A percentile compares a stretch with the other conserved stretches of the same genome.
Evolutionary conservation across 257 asterid species (phyloP).

Genomic region (Gentiana straminea): DNA sequence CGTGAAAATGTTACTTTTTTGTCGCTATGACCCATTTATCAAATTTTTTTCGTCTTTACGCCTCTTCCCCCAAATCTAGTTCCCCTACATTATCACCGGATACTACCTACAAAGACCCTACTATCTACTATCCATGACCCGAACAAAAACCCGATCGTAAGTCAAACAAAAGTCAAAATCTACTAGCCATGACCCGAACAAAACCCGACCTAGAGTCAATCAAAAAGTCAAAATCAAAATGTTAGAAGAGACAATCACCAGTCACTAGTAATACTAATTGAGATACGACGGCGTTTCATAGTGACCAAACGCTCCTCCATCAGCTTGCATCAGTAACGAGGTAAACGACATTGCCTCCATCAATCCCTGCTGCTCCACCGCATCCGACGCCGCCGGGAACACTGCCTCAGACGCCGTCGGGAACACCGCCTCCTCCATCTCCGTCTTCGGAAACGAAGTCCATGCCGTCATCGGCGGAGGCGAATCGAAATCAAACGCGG

Average conservation of each 20-base stretch:
- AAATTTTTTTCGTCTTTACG: too few relatives aligned
- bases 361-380: slow-evolving; percentile 2
- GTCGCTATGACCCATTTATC: too few relatives aligned
- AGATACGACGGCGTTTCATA: slow-evolving; percentile 12
- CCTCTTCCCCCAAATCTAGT: too few relatives aligned
- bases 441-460: slow-evolving; percentile 3
- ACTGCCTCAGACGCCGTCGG: slow-evolving; percentile 3
- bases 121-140: too few relatives aligned
- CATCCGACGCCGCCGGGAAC: slow-evolving; percentile 1
- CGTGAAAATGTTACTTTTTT: too few relatives aligned
- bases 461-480: slow-evolving; percentile 2
- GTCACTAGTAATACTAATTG: not conserved
- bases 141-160: slow-evolving; percentile 4
- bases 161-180: too few relatives aligned
- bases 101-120: too few relatives aligned
- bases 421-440: not conserved
- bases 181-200: too few relatives aligned
- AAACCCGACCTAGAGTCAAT: slow-evolving; percentile 6
- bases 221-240: not conserved
- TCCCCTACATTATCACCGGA: too few relatives aligned
- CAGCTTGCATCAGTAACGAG: slow-evolving; percentile 16
- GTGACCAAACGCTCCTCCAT: not conserved
- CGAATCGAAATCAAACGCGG: not conserved
- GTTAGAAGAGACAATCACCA: not conserved
- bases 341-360: slow-evolving; percentile 17